phyloP scores from a whole-genome alignment of 2,329 filamentous ascomycete genomes.

The Cordyceps pruinosa region DNA sequence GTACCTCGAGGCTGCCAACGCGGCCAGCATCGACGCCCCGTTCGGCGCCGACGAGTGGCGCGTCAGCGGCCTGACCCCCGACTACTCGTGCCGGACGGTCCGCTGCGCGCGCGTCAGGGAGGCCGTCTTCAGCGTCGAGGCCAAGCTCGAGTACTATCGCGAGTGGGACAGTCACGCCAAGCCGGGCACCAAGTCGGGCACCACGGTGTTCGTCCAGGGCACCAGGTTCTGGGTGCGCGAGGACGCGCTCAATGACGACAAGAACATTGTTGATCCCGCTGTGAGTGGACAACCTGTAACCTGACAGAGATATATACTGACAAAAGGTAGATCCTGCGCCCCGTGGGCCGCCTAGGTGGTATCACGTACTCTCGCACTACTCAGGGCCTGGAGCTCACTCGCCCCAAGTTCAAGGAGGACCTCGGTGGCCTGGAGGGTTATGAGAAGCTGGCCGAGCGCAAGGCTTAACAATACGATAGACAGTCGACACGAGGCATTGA shows the following conservation, averaged over 20 bases:
- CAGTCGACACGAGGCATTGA: too few species aligned
- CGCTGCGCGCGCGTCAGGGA: conserved; percentile 69
- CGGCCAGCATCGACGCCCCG: conserved; percentile 70
- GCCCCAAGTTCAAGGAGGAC: conserved; percentile 51
- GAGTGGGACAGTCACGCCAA: conserved; percentile 70
- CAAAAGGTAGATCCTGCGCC: conserved; percentile 55
- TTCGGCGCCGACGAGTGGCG: conserved; percentile 74
- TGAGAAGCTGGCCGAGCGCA: conserved; percentile 38
- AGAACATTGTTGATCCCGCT: conserved; percentile 64
- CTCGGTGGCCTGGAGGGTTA: conserved; percentile 46
- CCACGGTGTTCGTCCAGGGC: conserved; percentile 73
- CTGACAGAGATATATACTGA: neutral
- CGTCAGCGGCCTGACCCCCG: conserved; percentile 67
- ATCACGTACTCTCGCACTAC: conserved; percentile 72
- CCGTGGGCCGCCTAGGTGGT: conserved; percentile 73
- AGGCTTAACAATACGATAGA: neutral
- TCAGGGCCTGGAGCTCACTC: conserved; percentile 64
- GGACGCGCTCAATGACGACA: conserved; percentile 76
- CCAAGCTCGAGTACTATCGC: conserved; percentile 62
- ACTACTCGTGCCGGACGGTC: conserved; percentile 56
- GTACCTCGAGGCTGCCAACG: conserved; percentile 82
- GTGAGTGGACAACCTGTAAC: conserved; percentile 34
- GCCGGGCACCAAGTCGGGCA: conserved; percentile 68
- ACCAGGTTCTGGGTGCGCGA: conserved; percentile 83
- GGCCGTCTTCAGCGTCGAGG: conserved; percentile 77